These are phyloP conservation scores for Aspergillus puulaauensis DNA, from an alignment of 2,329 filamentous ascomycete genomes.

Conservation along the genomic window DNA sequence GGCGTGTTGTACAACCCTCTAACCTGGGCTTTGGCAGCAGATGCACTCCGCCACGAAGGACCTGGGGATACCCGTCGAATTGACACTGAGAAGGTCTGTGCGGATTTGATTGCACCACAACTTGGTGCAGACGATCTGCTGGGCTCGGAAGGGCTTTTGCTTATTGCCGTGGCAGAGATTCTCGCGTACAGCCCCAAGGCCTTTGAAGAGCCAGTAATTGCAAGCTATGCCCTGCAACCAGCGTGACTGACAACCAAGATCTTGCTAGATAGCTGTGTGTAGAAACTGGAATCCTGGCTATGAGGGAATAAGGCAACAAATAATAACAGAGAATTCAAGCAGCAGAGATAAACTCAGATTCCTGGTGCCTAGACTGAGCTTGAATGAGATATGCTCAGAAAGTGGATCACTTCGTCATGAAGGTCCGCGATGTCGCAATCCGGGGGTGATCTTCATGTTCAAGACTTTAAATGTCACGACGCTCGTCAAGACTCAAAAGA, in stretches of 20 bases:
- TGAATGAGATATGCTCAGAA: constrained; percentile 4
- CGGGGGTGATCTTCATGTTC: background rate
- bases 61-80: constrained; percentile 43
- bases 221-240: constrained; percentile 34
- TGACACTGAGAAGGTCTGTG: constrained; percentile 42
- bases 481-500: background rate
- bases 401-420: constrained; percentile 7
- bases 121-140: constrained; percentile 45
- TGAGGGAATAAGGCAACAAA: background rate
- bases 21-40: constrained; percentile 41
- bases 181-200: constrained; percentile 22
- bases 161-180: background rate
- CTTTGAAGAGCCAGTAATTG: constrained; percentile 42
- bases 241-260: background rate
- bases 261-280: background rate
- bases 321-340: background rate
- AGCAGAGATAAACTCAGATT: background rate
- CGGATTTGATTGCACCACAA: constrained; percentile 20
- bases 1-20: constrained; percentile 52
- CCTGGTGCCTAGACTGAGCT: constrained; percentile 2
- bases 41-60: constrained; percentile 51
- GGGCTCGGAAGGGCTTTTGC: constrained; percentile 41
- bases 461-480: background rate
- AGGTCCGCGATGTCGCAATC: constrained; percentile 2
- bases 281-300: background rate